Base-by-base conservation (phyloP, 139 green algal genomes). In the Mesostigma viride region DNA sequence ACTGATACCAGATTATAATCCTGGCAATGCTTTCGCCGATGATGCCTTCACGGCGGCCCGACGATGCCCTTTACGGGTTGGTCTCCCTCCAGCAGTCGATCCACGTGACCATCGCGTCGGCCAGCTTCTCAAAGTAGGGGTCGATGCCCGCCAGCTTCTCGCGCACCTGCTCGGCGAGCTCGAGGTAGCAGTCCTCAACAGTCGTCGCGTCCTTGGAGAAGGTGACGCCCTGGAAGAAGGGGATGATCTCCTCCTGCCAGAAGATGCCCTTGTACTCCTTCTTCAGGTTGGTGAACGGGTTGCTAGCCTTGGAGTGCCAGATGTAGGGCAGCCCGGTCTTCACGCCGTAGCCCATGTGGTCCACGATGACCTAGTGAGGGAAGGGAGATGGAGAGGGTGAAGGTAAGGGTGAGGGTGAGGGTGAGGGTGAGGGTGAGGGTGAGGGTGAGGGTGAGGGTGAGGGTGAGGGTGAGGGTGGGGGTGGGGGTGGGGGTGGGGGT, bases 241-340 rank as follows among this genome's bases (percentile, higher is more conserved):
- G 75, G 59, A 82, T 82, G 67, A 82, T 82, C 22, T 82, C 75
- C 40, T 82, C 85, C 77, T 95, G 88, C 91, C 91, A 97, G 86
- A 96, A 97, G 77, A 97, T 96, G 62, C 91, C 91, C 73, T 96
- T 96, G 84, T 95, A 97, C 84, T 97, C 91, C 81, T 97, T 97
- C 60, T 82, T 82, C 53, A 97, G 80, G 83, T 97, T 97, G 40
- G 84, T 82, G 68, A 97, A 97, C 35, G 91, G 91, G 83, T 97
- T 94, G 79, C 70, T 86, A 35, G 91, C 91, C 79, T 97, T 97
- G 81, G 76, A 89, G 83, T 97, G 91, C 84, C 83, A 97, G 67
- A 97, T 87, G 82, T 97, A 97, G 4, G 91, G 91, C 81, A 95
- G 76, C 3, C 91, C 91, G 0, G 89, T 97, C 83, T 97, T 97